Percentiles rank a stretch among this genome's conserved stretches.
Evolutionary conservation across 768 basidiomycete genomes (phyloP).

Genomic region (Mycena crocata): DNA sequence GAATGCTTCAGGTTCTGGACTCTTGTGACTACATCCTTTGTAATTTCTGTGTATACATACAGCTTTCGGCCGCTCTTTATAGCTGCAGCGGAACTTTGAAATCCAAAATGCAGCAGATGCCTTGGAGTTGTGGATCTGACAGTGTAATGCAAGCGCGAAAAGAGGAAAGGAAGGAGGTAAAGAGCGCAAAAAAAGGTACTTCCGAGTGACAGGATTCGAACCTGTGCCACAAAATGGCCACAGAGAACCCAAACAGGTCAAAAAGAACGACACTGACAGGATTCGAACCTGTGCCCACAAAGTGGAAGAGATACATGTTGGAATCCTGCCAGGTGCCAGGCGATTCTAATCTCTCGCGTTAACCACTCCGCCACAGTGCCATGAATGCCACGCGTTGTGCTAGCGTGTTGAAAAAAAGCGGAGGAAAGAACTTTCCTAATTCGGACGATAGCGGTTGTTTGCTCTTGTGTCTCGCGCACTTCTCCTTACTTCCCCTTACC

Average conservation of each 20-base stretch:
- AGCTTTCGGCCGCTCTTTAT: background rate
- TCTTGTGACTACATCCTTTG: background rate
- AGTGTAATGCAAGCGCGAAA: too few species aligned
- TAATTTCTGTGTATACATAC: constrained; percentile 4
- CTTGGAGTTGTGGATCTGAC: too few species aligned
- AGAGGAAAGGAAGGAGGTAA: too few species aligned
- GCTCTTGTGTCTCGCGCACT: background rate
- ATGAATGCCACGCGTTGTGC: background rate
- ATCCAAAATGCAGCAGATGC: too few species aligned
- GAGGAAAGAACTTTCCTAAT: background rate
- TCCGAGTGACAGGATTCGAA: background rate
- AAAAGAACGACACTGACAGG: constrained; percentile 16
- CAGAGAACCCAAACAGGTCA: background rate
- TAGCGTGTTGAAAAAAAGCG: background rate
- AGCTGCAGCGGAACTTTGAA: background rate
- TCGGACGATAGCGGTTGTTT: constrained; percentile 14
- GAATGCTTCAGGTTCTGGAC: background rate
- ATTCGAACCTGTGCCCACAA: constrained; percentile 18
- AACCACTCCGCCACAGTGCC: constrained; percentile 29
- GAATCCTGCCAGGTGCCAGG: background rate
- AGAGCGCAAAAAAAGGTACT: too few species aligned
- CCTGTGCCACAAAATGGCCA: background rate
- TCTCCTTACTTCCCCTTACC: background rate
- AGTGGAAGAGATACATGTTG: constrained; percentile 14
- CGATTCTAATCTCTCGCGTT: constrained; percentile 26